A percentile compares a stretch with the other conserved stretches of the same genome.
Evolutionary conservation across 129 eudicot species (phyloP).

Genomic region (Centaurea solstitialis): DNA sequence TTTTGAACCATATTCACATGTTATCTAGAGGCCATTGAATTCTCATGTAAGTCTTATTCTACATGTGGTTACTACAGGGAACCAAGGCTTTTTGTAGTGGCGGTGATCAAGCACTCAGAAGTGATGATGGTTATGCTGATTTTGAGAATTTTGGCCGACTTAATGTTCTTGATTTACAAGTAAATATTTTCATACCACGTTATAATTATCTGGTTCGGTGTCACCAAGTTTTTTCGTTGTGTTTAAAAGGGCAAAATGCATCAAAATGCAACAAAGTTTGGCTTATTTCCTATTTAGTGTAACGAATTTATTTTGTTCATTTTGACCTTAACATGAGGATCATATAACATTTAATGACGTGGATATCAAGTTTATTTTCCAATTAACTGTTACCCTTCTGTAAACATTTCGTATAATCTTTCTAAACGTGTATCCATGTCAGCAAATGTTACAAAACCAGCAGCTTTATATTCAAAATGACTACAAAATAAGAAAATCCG

Average conservation of each 20-base stretch:
- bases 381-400: background rate
- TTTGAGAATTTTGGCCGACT: conserved; percentile 83
- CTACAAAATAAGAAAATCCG: too few relatives aligned
- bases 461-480: background rate
- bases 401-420: background rate
- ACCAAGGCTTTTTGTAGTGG: conserved; percentile 97
- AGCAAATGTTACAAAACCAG: background rate
- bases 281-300: background rate
- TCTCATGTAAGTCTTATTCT: background rate
- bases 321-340: background rate
- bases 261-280: background rate
- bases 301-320: background rate
- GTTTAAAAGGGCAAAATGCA: background rate
- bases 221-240: background rate
- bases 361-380: background rate
- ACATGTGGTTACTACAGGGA: conserved; percentile 56
- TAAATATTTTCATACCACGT: conserved; percentile 12
- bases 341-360: background rate
- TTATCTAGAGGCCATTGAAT: background rate
- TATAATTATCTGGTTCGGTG: background rate
- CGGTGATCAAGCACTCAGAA: conserved; percentile 93
- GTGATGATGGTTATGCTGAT: conserved; percentile 86
- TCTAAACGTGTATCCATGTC: background rate
- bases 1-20: background rate
- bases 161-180: conserved; percentile 95